Evolutionary conservation across 305 asterid genomes (phyloP).

Genomic region (Fraxinus latifolia): DNA sequence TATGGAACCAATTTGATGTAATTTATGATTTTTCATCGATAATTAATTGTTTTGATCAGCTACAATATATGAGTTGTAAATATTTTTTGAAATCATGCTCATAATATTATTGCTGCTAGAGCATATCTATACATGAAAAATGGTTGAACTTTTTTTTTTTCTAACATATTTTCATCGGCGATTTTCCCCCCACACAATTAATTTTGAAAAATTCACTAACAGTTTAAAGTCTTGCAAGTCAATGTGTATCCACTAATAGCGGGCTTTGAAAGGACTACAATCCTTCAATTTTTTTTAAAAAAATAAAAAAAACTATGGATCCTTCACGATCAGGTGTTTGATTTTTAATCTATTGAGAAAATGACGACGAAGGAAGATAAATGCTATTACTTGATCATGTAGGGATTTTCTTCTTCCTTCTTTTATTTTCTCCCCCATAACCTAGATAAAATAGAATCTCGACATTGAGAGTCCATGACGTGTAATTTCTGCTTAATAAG

Average conservation of each 20-base stretch:
- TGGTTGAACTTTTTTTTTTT: too few relatives aligned
- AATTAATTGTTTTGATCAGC: not conserved
- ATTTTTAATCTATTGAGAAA: too few relatives aligned
- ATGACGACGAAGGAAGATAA: not conserved
- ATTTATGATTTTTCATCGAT: not conserved
- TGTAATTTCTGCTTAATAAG: too few relatives aligned
- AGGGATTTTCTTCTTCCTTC: not conserved
- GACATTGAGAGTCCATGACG: not conserved
- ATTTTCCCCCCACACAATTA: not conserved
- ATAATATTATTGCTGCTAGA: not conserved
- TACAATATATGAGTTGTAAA: not conserved
- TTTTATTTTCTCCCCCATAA: too few relatives aligned
- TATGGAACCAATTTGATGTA: not conserved
- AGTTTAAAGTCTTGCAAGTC: not conserved
- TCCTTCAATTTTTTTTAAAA: too few relatives aligned
- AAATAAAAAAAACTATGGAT: too few relatives aligned
- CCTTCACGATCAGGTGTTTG: not conserved
- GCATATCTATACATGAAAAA: not conserved
- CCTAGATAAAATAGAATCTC: not conserved
- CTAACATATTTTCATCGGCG: not conserved
- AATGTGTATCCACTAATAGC: not conserved
- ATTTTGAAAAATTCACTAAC: not conserved
- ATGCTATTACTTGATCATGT: not conserved
- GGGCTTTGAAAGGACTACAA: too few relatives aligned
- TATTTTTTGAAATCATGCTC: not conserved